A percentile compares a stretch with the other conserved stretches of the same genome.
phyloP scores from a whole-genome alignment of 495 filamentous ascomycete species.

The Neurospora sp. region DNA sequence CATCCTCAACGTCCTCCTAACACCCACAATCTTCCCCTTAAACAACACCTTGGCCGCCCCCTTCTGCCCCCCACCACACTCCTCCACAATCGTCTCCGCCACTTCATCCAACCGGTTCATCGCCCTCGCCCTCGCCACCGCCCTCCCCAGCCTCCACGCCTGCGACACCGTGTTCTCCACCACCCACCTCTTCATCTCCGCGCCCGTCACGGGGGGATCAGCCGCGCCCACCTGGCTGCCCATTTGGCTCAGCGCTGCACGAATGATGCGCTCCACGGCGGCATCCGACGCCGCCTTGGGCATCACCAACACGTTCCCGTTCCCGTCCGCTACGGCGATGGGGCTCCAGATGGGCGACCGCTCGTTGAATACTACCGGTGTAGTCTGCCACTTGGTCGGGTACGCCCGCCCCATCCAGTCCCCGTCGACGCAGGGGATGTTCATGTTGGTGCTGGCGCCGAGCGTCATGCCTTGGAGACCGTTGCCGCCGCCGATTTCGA shows the following conservation, averaged over 20 bases:
- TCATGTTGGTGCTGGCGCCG: constrained; percentile 36
- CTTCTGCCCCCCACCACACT: constrained; percentile 26
- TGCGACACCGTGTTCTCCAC: constrained; percentile 43
- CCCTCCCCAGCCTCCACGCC: constrained; percentile 45
- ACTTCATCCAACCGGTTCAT: constrained; percentile 38
- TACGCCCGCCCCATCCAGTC: constrained; percentile 52
- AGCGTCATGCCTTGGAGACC: constrained; percentile 45
- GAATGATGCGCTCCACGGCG: constrained; percentile 30
- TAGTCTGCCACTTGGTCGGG: constrained; percentile 48
- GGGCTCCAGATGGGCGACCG: constrained; percentile 34
- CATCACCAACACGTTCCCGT: constrained; percentile 38
- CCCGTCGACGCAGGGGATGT: constrained; percentile 42
- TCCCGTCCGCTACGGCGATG: constrained; percentile 39
- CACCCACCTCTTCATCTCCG: constrained; percentile 38
- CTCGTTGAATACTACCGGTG: constrained; percentile 42
- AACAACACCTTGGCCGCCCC: constrained; percentile 35
- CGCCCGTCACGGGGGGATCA: constrained; percentile 31
- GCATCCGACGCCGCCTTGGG: constrained; percentile 29
- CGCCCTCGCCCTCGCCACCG: constrained; percentile 38
- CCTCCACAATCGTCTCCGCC: constrained; percentile 46
- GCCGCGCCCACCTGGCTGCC: constrained; percentile 39
- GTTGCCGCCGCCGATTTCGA: constrained; percentile 49
- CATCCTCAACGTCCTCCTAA: constrained; percentile 43
- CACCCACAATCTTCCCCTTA: constrained; percentile 51
- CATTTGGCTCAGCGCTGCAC: constrained; percentile 35